Evolutionary conservation across 2,329 filamentous ascomycete genomes (phyloP).

Genomic region (Penicillium sp.): DNA sequence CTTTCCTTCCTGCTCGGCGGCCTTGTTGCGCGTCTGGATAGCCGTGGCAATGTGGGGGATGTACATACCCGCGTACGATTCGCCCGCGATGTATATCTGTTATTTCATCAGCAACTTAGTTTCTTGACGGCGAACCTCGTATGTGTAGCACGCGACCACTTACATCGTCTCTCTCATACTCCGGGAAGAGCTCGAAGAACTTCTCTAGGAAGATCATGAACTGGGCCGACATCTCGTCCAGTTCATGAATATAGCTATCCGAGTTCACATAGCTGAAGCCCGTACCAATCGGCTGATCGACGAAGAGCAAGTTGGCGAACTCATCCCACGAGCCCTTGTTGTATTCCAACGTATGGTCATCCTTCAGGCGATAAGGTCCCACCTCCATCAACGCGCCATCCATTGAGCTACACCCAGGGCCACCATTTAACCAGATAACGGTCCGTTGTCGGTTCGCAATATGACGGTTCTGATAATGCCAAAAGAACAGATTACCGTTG

Average conservation of each 20-base stretch:
- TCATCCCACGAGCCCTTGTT: conserved; percentile 99
- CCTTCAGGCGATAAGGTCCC: conserved; percentile 84
- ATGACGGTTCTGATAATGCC: conserved; percentile 94
- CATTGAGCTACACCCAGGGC: conserved; percentile 95
- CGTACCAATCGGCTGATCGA: conserved; percentile 95
- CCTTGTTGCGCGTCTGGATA: conserved; percentile 84
- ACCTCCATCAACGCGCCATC: conserved; percentile 97
- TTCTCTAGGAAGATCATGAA: conserved; percentile 89
- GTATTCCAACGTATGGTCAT: conserved; percentile 70
- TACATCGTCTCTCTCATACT: conserved; percentile 91
- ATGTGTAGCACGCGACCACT: conserved; percentile 44
- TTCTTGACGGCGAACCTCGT: too few species aligned
- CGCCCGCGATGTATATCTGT: conserved; percentile 90
- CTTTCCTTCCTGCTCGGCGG: conserved; percentile 42
- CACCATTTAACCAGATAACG: conserved; percentile 96
- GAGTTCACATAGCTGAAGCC: conserved; percentile 96
- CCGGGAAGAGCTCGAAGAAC: conserved; percentile 87
- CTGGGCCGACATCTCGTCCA: conserved; percentile 85
- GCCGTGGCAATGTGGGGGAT: conserved; percentile 95
- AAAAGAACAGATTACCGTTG: conserved; percentile 97
- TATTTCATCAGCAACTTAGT: conserved; percentile 13
- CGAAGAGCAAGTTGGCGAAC: conserved; percentile 94
- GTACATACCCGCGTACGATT: conserved; percentile 95
- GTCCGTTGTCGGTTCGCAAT: conserved; percentile 90
- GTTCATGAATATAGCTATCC: conserved; percentile 80